phyloP scores from a whole-genome alignment of 805 yeast genomes.

The Candida andamanensis region DNA sequence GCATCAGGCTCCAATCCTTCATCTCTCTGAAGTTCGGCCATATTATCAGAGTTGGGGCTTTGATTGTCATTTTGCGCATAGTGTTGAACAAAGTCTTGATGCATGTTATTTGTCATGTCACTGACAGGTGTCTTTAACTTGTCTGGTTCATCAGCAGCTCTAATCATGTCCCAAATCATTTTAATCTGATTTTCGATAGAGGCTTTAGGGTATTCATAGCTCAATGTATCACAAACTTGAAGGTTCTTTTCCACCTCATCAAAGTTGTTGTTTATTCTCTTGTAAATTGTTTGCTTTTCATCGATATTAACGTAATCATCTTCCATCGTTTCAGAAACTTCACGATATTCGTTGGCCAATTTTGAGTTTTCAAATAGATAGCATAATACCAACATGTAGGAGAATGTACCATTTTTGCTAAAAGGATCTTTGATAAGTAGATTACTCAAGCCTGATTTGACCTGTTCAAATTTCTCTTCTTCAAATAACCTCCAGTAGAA shows the following conservation, averaged over 20 bases:
- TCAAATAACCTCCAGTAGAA: slow-evolving; percentile 40
- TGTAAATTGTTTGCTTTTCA: slow-evolving; percentile 6
- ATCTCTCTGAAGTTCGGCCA: too few relatives aligned
- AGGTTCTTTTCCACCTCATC: slow-evolving; percentile 13
- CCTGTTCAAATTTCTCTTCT: slow-evolving; percentile 27
- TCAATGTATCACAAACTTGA: slow-evolving; percentile 17
- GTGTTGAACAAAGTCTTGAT: too few relatives aligned
- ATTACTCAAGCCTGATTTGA: slow-evolving; percentile 31
- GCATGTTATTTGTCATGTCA: not conserved
- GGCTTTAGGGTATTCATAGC: slow-evolving; percentile 22
- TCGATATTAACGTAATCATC: slow-evolving; percentile 3
- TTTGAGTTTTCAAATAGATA: slow-evolving; percentile 19
- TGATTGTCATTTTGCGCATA: too few relatives aligned
- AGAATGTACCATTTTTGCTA: slow-evolving; percentile 35
- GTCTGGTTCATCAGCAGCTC: slow-evolving; percentile 4
- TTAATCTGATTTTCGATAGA: slow-evolving; percentile 11
- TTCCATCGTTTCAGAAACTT: slow-evolving; percentile 1
- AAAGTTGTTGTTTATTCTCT: slow-evolving; percentile 8
- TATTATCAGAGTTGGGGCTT: too few relatives aligned
- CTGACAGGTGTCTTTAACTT: too few relatives aligned
- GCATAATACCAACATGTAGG: slow-evolving; percentile 31
- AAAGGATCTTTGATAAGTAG: slow-evolving; percentile 40
- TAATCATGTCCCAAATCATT: slow-evolving; percentile 5
- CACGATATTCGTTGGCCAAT: slow-evolving; percentile 12
- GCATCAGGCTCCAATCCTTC: too few relatives aligned